A percentile compares a stretch with the other conserved stretches of the same genome.
These are phyloP conservation scores for Colletotrichum neosansevieriae DNA, from an alignment of 2,329 filamentous ascomycete genomes.

Conservation along the genomic window DNA sequence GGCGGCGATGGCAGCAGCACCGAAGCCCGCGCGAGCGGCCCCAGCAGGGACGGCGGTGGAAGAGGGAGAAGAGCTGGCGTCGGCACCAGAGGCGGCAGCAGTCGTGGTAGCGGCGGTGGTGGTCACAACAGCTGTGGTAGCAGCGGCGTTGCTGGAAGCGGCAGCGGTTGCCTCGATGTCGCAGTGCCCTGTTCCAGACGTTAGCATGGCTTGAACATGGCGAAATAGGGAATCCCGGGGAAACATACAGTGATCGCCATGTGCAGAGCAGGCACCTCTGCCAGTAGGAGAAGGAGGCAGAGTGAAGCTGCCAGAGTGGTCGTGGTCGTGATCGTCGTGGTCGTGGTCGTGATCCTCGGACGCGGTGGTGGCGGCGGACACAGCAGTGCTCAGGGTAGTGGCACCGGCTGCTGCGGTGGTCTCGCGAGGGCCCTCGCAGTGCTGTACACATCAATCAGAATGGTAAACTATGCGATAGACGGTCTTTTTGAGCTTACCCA, in stretches of 20 bases:
- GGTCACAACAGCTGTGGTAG: too few species aligned
- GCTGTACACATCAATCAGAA: neutral
- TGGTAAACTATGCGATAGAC: neutral
- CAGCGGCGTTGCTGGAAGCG: neutral
- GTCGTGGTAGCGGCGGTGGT: neutral
- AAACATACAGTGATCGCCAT: too few species aligned
- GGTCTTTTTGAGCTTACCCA: conserved; percentile 6
- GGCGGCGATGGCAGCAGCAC: conserved; percentile 34
- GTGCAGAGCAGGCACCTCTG: conserved; percentile 42
- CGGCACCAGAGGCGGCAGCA: conserved; percentile 6
- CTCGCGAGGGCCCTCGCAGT: conserved; percentile 39
- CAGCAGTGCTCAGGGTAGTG: conserved; percentile 12
- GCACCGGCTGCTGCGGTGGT: neutral
- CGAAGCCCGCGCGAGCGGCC: conserved; percentile 24
- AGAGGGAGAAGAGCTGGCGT: conserved; percentile 60
- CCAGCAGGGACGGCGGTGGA: conserved; percentile 23
- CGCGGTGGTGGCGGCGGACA: conserved; percentile 17
- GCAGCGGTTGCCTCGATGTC: conserved; percentile 24
- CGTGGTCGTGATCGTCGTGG: conserved; percentile 24
- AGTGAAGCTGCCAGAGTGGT: conserved; percentile 40
- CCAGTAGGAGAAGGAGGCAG: conserved; percentile 50
- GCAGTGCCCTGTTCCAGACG: conserved; percentile 27
- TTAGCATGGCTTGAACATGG: neutral
- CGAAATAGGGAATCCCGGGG: too few species aligned
- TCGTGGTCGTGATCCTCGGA: conserved; percentile 26